These are phyloP conservation scores for Simplicillium sp. DNA, from an alignment of 2,329 filamentous ascomycete species.

Conservation along the genomic window DNA sequence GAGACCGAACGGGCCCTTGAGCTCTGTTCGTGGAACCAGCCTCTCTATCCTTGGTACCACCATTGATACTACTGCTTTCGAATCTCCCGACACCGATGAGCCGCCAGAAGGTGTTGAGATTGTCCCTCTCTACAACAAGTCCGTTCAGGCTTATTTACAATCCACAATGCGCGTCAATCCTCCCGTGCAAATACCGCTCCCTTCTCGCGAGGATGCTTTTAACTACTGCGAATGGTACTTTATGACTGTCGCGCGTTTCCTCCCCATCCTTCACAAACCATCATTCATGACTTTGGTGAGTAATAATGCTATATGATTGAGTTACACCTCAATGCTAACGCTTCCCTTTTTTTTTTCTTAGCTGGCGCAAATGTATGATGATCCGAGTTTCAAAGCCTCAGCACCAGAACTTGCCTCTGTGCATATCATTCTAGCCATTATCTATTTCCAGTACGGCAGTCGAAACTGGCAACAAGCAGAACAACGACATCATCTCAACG, in stretches of 20 bases:
- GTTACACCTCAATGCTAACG: neutral
- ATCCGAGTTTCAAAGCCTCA: slow-evolving; percentile 51
- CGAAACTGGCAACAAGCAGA: slow-evolving; percentile 52
- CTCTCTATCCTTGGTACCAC: slow-evolving; percentile 73
- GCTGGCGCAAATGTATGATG: slow-evolving; percentile 61
- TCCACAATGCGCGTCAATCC: slow-evolving; percentile 54
- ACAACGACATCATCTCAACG: slow-evolving; percentile 45
- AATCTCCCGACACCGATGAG: slow-evolving; percentile 57
- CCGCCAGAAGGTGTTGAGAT: slow-evolving; percentile 24
- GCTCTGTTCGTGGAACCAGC: slow-evolving; percentile 65
- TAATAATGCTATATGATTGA: slow-evolving; percentile 6
- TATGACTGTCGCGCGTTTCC: slow-evolving; percentile 58
- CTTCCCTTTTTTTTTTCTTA: slow-evolving; percentile 19
- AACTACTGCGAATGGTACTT: slow-evolving; percentile 71
- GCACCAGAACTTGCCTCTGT: slow-evolving; percentile 59
- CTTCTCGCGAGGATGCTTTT: slow-evolving; percentile 53
- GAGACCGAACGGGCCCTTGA: slow-evolving; percentile 53
- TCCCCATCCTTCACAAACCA: slow-evolving; percentile 69
- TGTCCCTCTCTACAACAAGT: slow-evolving; percentile 56
- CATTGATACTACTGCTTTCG: slow-evolving; percentile 68
- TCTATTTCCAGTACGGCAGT: slow-evolving; percentile 68
- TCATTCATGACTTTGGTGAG: slow-evolving; percentile 60
- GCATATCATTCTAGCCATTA: slow-evolving; percentile 71
- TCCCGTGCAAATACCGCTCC: slow-evolving; percentile 48
- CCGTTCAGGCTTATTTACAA: slow-evolving; percentile 59